A percentile compares a stretch with the other conserved stretches of the same genome.
phyloP scores from a whole-genome alignment of 2,329 filamentous ascomycete species.

The Fusarium camptoceras region DNA sequence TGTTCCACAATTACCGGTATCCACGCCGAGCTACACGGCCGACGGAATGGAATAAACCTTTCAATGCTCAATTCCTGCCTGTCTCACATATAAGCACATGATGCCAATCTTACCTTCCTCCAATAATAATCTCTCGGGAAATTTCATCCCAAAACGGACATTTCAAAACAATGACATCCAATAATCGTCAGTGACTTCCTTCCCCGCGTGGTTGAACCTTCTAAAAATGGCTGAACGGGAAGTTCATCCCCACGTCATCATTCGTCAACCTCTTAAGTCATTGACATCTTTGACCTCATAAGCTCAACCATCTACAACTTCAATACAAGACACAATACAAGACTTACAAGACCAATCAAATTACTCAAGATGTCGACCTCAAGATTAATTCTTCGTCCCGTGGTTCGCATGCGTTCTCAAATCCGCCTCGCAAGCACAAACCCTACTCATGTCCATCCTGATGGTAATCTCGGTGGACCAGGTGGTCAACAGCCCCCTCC shows the following conservation, averaged over 20 bases:
- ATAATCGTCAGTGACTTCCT: conserved; percentile 17
- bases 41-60: neutral
- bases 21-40: neutral
- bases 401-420: conserved; percentile 37
- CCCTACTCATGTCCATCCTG: conserved; percentile 3
- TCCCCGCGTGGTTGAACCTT: conserved; percentile 9
- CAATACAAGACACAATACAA: too few species aligned
- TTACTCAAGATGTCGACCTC: conserved; percentile 18
- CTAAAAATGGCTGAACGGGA: conserved; percentile 1
- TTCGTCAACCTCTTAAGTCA: conserved; percentile 22
- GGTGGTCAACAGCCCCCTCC: conserved; percentile 50
- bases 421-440: conserved; percentile 12
- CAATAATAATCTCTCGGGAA: neutral
- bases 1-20: conserved; percentile 1
- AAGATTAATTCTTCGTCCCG: conserved; percentile 37
- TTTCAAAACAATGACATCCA: conserved; percentile 16
- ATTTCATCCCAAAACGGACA: conserved; percentile 16
- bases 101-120: neutral
- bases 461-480: conserved; percentile 48
- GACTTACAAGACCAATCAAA: neutral
- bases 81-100: too few species aligned
- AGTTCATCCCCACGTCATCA: conserved; percentile 41
- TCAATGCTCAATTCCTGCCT: too few species aligned
- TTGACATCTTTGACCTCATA: conserved; percentile 5
- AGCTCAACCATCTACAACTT: neutral